Evolutionary conservation across 306 rosid genomes (phyloP).

Genomic region (Mucuna pruriens): DNA sequence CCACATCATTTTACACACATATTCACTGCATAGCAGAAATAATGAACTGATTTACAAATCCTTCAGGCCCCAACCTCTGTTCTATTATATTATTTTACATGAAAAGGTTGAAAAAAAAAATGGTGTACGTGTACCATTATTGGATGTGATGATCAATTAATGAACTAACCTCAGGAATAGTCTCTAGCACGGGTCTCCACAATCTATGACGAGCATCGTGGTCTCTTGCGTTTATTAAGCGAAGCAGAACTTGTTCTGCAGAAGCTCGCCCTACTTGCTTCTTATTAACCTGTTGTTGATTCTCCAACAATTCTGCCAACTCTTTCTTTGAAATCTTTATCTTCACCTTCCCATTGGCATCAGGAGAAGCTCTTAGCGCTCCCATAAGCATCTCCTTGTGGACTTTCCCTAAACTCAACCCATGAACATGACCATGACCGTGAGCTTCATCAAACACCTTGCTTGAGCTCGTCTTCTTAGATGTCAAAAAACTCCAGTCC

Average conservation of each 20-base stretch:
- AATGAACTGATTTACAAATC: not conserved
- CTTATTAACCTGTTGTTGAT: slow-evolving; percentile 23
- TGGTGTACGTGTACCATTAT: not conserved
- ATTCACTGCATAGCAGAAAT: not conserved
- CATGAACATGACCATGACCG: not conserved
- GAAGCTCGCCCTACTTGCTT: slow-evolving; percentile 28
- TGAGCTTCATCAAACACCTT: slow-evolving; percentile 35
- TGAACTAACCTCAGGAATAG: slow-evolving; percentile 28
- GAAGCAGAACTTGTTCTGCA: slow-evolving; percentile 47
- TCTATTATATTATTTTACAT: not conserved
- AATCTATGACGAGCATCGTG: slow-evolving; percentile 32
- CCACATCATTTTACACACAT: not conserved
- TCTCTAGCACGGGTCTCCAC: slow-evolving; percentile 34
- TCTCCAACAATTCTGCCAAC: slow-evolving; percentile 49
- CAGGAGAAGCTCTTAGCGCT: slow-evolving; percentile 7
- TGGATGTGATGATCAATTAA: not conserved
- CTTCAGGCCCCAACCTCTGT: no score
- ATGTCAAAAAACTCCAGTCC: slow-evolving; percentile 44
- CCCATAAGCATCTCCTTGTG: slow-evolving; percentile 40
- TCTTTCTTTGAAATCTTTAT: slow-evolving; percentile 64
- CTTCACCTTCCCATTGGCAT: slow-evolving; percentile 45
- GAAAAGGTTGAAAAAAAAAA: not conserved
- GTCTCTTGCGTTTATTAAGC: slow-evolving; percentile 20
- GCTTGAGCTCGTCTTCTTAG: not conserved
- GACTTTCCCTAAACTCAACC: not conserved